Evolutionary conservation across 2,329 filamentous ascomycete genomes (phyloP).

Genomic region (Aureobasidium sp.): DNA sequence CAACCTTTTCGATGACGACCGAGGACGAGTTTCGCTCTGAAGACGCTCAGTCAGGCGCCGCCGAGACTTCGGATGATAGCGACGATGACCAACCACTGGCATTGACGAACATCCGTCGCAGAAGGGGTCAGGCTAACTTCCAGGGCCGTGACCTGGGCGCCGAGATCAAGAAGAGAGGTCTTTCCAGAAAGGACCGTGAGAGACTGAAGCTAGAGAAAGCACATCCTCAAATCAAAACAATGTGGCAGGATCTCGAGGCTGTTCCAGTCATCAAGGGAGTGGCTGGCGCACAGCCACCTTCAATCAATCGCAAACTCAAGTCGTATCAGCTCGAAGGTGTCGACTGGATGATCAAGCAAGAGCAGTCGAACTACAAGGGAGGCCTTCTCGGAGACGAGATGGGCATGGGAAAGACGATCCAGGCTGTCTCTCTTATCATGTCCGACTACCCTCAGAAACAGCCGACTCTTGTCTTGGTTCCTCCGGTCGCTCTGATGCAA

Average conservation of each 20-base stretch:
- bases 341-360: constrained; percentile 90
- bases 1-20: constrained; percentile 22
- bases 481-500: constrained; percentile 91
- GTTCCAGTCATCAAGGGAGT: constrained; percentile 59
- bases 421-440: constrained; percentile 97
- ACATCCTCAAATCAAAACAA: constrained; percentile 72
- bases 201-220: constrained; percentile 63
- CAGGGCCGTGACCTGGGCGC: not conserved
- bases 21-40: constrained; percentile 27
- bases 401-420: constrained; percentile 98
- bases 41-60: constrained; percentile 15
- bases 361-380: constrained; percentile 76
- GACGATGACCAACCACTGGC: constrained; percentile 24
- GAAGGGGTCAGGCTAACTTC: constrained; percentile 8
- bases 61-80: constrained; percentile 29
- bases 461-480: constrained; percentile 82
- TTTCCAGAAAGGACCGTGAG: constrained; percentile 37
- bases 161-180: constrained; percentile 16
- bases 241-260: constrained; percentile 74
- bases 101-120: not conserved
- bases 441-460: constrained; percentile 82
- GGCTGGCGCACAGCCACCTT: constrained; percentile 62
- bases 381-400: constrained; percentile 95
- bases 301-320: constrained; percentile 79
- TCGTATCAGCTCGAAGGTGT: constrained; percentile 90